phyloP scores from a whole-genome alignment of 345 rosid genomes.

The Eucalyptus albens region DNA sequence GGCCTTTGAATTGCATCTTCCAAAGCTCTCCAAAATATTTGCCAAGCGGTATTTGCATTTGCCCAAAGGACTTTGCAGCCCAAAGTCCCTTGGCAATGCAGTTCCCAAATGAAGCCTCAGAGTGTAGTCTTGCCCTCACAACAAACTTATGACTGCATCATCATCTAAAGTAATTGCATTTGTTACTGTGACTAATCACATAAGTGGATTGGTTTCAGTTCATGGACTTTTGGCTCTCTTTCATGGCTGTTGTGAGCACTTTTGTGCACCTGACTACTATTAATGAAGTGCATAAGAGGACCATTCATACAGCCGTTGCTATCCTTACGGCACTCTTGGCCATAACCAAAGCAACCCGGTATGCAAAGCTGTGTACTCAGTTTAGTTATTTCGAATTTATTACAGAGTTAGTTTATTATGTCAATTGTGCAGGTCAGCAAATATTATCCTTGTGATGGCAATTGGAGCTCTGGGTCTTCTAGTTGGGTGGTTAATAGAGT shows the following conservation, averaged over 20 bases:
- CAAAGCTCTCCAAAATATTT: not conserved
- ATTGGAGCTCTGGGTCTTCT: conserved; percentile 75
- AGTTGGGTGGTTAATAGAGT: conserved; percentile 66
- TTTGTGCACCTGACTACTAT: conserved; percentile 68
- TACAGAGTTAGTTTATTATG: not conserved
- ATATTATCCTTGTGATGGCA: conserved; percentile 71
- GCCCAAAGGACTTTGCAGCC: not conserved
- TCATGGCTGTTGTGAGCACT: conserved; percentile 94
- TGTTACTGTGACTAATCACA: not conserved
- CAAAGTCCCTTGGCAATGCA: not conserved
- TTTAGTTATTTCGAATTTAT: conserved; percentile 1
- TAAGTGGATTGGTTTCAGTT: conserved; percentile 39
- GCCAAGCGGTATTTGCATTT: not conserved
- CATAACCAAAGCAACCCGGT: conserved; percentile 93
- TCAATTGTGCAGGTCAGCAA: conserved; percentile 47
- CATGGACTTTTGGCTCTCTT: conserved; percentile 99
- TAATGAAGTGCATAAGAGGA: conserved; percentile 63
- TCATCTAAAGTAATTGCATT: not conserved
- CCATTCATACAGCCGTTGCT: conserved; percentile 72
- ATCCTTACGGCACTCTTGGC: conserved; percentile 91
- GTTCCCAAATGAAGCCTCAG: not conserved
- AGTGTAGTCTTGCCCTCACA: not conserved
- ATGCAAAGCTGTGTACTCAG: not conserved
- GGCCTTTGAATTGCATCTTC: not conserved
- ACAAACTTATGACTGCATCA: not conserved